Percentiles rank a stretch among this genome's conserved stretches.
These are phyloP conservation scores for Cladosporium sp. DNA, from an alignment of 2,329 filamentous ascomycete genomes.

Conservation along the genomic window DNA sequence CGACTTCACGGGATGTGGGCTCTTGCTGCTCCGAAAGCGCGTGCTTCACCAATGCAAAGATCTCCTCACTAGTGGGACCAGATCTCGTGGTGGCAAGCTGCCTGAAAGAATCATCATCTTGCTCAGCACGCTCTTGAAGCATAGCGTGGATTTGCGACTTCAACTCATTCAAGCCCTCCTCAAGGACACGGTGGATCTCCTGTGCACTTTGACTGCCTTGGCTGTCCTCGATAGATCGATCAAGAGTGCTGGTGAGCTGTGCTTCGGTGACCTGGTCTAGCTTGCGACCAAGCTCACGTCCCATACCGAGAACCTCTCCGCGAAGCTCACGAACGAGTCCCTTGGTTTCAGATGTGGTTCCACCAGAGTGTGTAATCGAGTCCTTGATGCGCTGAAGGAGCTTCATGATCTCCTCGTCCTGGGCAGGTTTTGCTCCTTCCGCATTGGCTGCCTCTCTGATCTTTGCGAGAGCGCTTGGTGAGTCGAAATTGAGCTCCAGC, in stretches of 20 bases:
- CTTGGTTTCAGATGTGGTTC: slow-evolving; percentile 88
- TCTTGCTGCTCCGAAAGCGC: slow-evolving; percentile 60
- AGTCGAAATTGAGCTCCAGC: slow-evolving; percentile 33
- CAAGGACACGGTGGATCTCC: slow-evolving; percentile 72
- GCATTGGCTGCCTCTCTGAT: slow-evolving; percentile 19
- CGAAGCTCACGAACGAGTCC: slow-evolving; percentile 83
- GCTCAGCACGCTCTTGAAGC: slow-evolving; percentile 67
- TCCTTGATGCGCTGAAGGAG: slow-evolving; percentile 86
- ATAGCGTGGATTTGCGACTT: slow-evolving; percentile 79
- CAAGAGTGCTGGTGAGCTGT: slow-evolving; percentile 26
- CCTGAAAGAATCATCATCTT: slow-evolving; percentile 31
- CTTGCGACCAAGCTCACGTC: slow-evolving; percentile 79
- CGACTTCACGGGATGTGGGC: slow-evolving; percentile 27
- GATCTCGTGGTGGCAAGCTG: slow-evolving; percentile 39
- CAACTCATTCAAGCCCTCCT: slow-evolving; percentile 75
- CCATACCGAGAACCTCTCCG: slow-evolving; percentile 92
- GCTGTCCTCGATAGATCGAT: slow-evolving; percentile 41
- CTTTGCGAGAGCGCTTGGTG: slow-evolving; percentile 21
- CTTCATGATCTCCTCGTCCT: slow-evolving; percentile 73
- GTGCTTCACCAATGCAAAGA: slow-evolving; percentile 78
- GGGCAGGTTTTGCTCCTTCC: slow-evolving; percentile 46
- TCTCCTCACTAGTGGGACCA: slow-evolving; percentile 60
- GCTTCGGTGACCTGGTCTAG: slow-evolving; percentile 63
- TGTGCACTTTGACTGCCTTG: slow-evolving; percentile 50
- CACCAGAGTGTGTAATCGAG: slow-evolving; percentile 81